Percentiles rank a stretch among this genome's conserved stretches.
Conservation (phyloP, 305 asterid species). For the Plantago lanceolata region DNA sequence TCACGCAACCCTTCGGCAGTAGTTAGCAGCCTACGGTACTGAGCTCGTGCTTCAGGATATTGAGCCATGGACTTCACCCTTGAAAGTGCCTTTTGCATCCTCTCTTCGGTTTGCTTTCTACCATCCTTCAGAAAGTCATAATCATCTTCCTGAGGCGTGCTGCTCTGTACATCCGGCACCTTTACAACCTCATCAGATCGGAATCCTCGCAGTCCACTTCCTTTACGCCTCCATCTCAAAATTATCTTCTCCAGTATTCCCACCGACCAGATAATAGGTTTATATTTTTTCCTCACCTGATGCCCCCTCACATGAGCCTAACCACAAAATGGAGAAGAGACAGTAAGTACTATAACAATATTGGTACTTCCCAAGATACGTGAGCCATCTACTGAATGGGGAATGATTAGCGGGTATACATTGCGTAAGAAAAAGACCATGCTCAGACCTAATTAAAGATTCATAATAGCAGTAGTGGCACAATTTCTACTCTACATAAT, state of each 20-base stretch:
- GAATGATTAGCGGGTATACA: not conserved
- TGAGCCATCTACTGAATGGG: not conserved
- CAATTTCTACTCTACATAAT: not conserved
- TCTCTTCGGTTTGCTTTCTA: conserved; percentile 80
- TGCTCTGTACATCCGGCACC: conserved; percentile 27
- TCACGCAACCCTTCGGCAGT: conserved; percentile 76
- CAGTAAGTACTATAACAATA: conserved; percentile 9
- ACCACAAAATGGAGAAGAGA: conserved; percentile 24
- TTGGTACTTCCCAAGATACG: not conserved
- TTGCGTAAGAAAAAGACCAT: not conserved
- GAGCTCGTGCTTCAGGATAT: conserved; percentile 88
- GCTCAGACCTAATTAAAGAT: not conserved
- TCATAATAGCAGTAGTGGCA: not conserved
- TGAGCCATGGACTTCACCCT: conserved; percentile 94
- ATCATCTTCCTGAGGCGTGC: conserved; percentile 54
- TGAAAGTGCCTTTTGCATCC: conserved; percentile 79
- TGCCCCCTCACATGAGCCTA: conserved; percentile 98
- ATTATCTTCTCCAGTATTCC: conserved; percentile 81
- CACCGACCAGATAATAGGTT: conserved; percentile 75
- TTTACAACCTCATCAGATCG: conserved; percentile 44
- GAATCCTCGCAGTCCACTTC: conserved; percentile 84
- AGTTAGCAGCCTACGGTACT: conserved; percentile 80
- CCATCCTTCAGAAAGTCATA: conserved; percentile 76
- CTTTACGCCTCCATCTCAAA: conserved; percentile 86
- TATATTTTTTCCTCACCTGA: conserved; percentile 81